Conservation (phyloP, 2,329 filamentous ascomycete species). For the Parafenestella ontariensis region DNA sequence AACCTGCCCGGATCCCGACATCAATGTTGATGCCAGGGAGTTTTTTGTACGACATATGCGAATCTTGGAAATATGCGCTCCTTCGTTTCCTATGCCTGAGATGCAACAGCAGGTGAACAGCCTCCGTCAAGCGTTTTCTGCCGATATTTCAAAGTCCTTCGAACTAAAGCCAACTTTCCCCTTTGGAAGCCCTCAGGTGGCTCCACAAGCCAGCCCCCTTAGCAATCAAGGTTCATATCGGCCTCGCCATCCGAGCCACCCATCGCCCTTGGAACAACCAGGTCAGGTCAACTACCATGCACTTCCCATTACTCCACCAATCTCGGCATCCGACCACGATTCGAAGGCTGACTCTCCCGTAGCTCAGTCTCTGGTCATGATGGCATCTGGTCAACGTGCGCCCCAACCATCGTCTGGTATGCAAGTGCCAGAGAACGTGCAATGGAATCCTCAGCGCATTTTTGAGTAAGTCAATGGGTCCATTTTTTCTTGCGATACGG, state of each 20-base stretch:
- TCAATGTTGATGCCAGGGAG: conserved; percentile 82
- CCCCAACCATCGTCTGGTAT: conserved; percentile 60
- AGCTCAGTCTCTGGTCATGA: conserved; percentile 75
- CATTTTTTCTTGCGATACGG: neutral
- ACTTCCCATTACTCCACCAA: conserved; percentile 81
- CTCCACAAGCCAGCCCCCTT: conserved; percentile 68
- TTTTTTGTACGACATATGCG: conserved; percentile 96
- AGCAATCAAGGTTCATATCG: conserved; percentile 58
- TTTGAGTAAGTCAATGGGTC: conserved; percentile 75
- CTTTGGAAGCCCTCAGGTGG: conserved; percentile 76
- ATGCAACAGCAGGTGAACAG: conserved; percentile 90
- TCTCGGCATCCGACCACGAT: conserved; percentile 75
- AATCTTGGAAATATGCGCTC: conserved; percentile 83
- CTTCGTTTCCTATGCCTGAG: conserved; percentile 85
- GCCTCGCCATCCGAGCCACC: conserved; percentile 57
- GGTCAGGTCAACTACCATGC: conserved; percentile 69
- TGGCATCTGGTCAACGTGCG: conserved; percentile 65
- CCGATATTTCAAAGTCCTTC: conserved; percentile 83
- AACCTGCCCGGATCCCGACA: conserved; percentile 88
- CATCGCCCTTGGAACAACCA: conserved; percentile 59
- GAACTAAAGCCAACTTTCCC: conserved; percentile 88
- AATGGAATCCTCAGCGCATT: conserved; percentile 86
- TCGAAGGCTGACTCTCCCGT: conserved; percentile 78
- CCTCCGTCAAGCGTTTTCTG: conserved; percentile 88
- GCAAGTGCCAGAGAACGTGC: conserved; percentile 67